Base-by-base conservation (phyloP, 208 protist genomes). In the Leishmania tropica region DNA sequence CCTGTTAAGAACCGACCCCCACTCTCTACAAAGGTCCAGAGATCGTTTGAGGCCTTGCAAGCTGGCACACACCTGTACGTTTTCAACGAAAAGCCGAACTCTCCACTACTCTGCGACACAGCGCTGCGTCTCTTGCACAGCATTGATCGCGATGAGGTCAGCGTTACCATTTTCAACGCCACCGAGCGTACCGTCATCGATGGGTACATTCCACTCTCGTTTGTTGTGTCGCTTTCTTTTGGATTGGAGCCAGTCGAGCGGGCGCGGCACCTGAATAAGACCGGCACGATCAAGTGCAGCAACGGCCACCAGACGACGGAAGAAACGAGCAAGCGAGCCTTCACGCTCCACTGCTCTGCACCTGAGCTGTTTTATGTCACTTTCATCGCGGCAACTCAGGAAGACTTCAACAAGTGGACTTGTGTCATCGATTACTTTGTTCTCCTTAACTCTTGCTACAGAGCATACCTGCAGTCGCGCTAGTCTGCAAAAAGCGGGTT, bases 361-460 rank as follows among this genome's bases (percentile, higher is more conserved):
- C 87, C 89, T 3, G 85, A 89, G 75, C 72, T 85, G 51, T 91
- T 93, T 51, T 93, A 93, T 60, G 88, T 91, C 0, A 91, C 78
- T 21, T 93, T 93, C 72, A 86, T 93, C 47, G 83, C 87, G 0
- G 80, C 83, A 21, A 86, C 68, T 8, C 83, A 93, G 13, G 74
- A 87, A 31, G 83, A 89, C 51, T 84, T 90, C 19, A 45, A 87
- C 31, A 78, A 79, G 48, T 93, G 89, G 88, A 83, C 73, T 28
- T 53, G 75, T 19, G 85, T 85, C 13, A 70, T 91, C 7, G 82
- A 89, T 60, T 93, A 93, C 78, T 93, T 93, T 79, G 84, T 85
- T 42, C 37, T 83, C n/a, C 78, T 85, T 17, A 87, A 85, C n/a
- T 74, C 80, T 21, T 80, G 70, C 51, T 81, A 73, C 79, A 17